Conservation (phyloP, 192 early-diverging fungal genomes). For the Coemansia sp. region DNA sequence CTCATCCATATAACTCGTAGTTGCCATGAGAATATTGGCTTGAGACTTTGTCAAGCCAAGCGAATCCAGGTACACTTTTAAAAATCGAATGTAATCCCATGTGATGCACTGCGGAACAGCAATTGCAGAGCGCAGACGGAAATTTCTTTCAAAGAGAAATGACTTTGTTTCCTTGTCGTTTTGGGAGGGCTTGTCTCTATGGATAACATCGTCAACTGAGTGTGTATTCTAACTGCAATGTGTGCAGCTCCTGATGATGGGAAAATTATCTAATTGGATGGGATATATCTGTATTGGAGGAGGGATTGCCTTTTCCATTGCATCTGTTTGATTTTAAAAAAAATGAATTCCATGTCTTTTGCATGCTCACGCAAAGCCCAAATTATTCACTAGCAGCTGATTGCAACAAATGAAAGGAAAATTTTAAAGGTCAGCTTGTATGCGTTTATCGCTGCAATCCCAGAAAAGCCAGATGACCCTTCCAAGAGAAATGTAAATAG, state of each 20-base stretch:
- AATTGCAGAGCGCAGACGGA: background rate
- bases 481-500: background rate
- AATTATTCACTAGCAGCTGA: background rate
- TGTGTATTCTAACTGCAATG: background rate
- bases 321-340: background rate
- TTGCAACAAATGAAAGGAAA: background rate
- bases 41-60: too few species aligned
- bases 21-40: too few species aligned
- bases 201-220: too few species aligned
- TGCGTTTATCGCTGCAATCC: background rate
- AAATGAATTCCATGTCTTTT: constrained; percentile 3
- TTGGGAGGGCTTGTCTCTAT: background rate
- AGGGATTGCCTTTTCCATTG: background rate
- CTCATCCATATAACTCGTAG: too few species aligned
- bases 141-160: background rate
- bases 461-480: background rate
- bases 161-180: background rate
- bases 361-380: background rate
- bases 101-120: background rate
- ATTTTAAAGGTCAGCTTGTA: background rate
- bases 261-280: background rate
- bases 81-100: background rate
- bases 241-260: background rate
- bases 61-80: background rate
- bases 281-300: background rate